These are phyloP conservation scores for Lolium rigidum DNA, from an alignment of 176 grass and related monocot genomes.

Conservation along the genomic window DNA sequence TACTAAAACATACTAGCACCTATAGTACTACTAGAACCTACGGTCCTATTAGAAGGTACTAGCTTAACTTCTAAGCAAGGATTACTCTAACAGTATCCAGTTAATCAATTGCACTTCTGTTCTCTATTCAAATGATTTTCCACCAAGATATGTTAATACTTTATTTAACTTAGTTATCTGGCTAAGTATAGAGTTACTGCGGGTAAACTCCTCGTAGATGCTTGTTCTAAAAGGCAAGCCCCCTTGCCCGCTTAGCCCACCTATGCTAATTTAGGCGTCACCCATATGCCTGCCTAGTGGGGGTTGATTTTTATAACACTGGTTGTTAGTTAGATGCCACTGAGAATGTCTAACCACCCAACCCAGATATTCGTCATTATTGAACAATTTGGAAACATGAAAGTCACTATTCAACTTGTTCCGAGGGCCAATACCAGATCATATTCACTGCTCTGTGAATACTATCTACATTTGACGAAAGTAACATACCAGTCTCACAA, in stretches of 20 bases:
- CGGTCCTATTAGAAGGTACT: no score
- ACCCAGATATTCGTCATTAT: background rate
- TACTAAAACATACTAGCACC: no score
- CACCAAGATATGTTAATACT: conserved; percentile 37
- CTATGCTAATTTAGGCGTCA: background rate
- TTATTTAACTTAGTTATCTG: conserved; percentile 13
- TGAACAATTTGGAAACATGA: conserved; percentile 10
- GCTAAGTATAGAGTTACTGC: background rate
- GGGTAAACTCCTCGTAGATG: conserved; percentile 10
- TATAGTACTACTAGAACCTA: no score
- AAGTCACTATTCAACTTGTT: background rate
- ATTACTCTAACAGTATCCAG: no score
- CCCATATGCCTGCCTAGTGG: no score
- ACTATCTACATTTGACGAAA: background rate
- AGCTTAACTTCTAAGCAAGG: no score
- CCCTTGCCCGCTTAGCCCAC: background rate
- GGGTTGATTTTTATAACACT: conserved; percentile 3
- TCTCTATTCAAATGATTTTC: conserved; percentile 38
- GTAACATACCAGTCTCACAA: background rate
- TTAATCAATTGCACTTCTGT: conserved; percentile 26
- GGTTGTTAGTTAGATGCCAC: background rate
- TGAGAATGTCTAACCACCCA: background rate
- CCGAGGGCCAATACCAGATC: background rate
- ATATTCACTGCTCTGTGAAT: background rate
- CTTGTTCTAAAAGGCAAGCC: background rate